Conservation (phyloP, 495 filamentous ascomycete species). For the Daldinia concentrica region DNA sequence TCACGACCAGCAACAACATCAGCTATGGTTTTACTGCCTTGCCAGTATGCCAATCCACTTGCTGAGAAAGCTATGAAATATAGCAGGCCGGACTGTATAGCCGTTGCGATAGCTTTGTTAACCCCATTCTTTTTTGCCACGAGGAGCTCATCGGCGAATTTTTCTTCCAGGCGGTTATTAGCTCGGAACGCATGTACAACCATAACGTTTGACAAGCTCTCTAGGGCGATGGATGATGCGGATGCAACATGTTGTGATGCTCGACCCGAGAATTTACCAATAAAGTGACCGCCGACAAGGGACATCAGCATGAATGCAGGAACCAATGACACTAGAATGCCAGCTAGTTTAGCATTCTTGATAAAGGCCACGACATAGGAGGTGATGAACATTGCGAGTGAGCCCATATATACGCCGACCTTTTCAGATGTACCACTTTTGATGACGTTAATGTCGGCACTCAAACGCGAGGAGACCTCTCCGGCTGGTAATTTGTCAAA, state of each 20-base stretch:
- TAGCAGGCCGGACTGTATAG: conserved; percentile 68
- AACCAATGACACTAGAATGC: conserved; percentile 66
- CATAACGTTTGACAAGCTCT: conserved; percentile 56
- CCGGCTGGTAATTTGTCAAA: conserved; percentile 67
- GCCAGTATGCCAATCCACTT: conserved; percentile 74
- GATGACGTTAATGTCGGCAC: conserved; percentile 67
- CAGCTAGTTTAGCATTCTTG: conserved; percentile 62
- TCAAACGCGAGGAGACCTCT: conserved; percentile 70
- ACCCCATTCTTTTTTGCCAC: conserved; percentile 60
- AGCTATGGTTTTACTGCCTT: conserved; percentile 65
- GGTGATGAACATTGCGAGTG: conserved; percentile 68
- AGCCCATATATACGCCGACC: conserved; percentile 67
- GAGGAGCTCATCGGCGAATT: conserved; percentile 60
- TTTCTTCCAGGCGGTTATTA: conserved; percentile 58
- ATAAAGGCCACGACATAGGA: conserved; percentile 73
- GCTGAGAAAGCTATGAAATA: conserved; percentile 73
- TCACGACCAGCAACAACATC: conserved; percentile 53
- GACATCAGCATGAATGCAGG: conserved; percentile 74
- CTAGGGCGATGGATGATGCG: conserved; percentile 56
- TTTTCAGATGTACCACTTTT: conserved; percentile 73
- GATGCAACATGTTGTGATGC: conserved; percentile 57
- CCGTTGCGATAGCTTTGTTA: conserved; percentile 68
- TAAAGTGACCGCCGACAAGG: conserved; percentile 66
- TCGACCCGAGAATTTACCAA: conserved; percentile 65
- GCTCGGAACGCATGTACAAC: conserved; percentile 63